Percentiles rank a stretch among this genome's conserved stretches.
These are phyloP conservation scores for Talaromyces wortmannii DNA, from an alignment of 495 filamentous ascomycete species.

Conservation along the genomic window DNA sequence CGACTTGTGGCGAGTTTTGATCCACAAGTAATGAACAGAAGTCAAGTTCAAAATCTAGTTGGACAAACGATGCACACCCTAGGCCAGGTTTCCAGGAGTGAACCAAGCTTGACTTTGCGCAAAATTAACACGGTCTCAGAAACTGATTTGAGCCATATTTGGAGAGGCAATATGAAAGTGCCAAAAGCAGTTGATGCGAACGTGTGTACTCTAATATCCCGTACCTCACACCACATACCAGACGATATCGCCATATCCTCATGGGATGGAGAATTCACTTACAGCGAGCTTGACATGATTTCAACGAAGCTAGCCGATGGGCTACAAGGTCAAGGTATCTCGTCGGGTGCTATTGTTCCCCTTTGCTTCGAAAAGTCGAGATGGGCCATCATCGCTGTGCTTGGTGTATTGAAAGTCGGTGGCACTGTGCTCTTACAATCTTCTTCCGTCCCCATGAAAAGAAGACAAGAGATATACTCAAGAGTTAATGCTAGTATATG, in stretches of 20 bases:
- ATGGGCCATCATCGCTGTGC: slow-evolving; percentile 34
- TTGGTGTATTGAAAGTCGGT: slow-evolving; percentile 36
- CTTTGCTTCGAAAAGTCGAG: slow-evolving; percentile 40
- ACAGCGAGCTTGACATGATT: slow-evolving; percentile 30
- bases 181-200: slow-evolving; percentile 27
- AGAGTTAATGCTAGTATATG: slow-evolving; percentile 24
- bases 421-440: slow-evolving; percentile 28
- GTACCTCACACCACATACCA: slow-evolving; percentile 24
- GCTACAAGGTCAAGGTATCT: slow-evolving; percentile 19
- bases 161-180: slow-evolving; percentile 32
- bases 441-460: slow-evolving; percentile 23
- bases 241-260: slow-evolving; percentile 31
- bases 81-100: too few species aligned
- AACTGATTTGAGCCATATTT: slow-evolving; percentile 27
- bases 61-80: too few species aligned
- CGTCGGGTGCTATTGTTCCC: slow-evolving; percentile 23
- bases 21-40: too few species aligned
- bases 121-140: too few species aligned
- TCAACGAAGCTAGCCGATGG: slow-evolving; percentile 20
- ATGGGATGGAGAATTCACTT: slow-evolving; percentile 42
- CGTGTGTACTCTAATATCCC: slow-evolving; percentile 32
- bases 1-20: too few species aligned
- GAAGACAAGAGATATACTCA: slow-evolving; percentile 26
- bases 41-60: too few species aligned
- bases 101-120: too few species aligned